These are phyloP conservation scores for Linnemannia exigua DNA, from an alignment of 192 early-diverging fungal species.

Conservation along the genomic window DNA sequence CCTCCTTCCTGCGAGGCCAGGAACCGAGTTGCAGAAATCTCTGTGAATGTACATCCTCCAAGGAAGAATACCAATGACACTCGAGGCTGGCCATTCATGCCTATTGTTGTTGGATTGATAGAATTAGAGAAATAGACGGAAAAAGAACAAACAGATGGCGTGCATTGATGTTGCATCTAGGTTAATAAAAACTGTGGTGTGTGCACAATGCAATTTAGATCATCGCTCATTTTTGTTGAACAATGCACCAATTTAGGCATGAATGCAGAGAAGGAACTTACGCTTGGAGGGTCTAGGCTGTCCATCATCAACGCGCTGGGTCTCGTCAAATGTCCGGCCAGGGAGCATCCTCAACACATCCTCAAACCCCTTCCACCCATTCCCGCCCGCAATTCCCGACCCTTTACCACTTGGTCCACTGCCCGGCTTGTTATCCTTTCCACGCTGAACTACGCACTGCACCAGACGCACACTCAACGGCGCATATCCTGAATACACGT, in stretches of 20 bases:
- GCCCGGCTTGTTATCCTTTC: conserved; percentile 35
- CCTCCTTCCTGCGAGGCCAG: conserved; percentile 84
- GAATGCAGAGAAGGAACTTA: conserved; percentile 24
- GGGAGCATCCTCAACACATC: conserved; percentile 86
- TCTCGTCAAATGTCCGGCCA: conserved; percentile 85
- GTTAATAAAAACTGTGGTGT: conserved; percentile 27
- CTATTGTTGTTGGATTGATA: conserved; percentile 15
- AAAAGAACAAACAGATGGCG: conserved; percentile 5
- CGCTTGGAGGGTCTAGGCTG: conserved; percentile 51
- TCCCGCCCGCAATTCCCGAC: conserved; percentile 53
- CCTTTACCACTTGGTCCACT: conserved; percentile 31
- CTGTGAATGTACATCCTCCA: conserved; percentile 95
- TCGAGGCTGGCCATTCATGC: conserved; percentile 66
- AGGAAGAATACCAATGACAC: conserved; percentile 93
- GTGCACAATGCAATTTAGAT: background rate
- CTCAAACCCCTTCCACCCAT: conserved; percentile 92
- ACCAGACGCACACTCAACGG: conserved; percentile 92
- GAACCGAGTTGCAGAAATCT: conserved; percentile 93
- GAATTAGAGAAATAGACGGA: conserved; percentile 31
- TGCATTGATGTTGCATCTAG: background rate
- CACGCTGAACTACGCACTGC: conserved; percentile 72
- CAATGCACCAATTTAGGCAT: background rate
- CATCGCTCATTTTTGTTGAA: background rate
- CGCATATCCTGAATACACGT: conserved; percentile 96
- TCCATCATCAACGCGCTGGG: conserved; percentile 72